Base-by-base conservation (phyloP, 768 basidiomycete genomes). In the Tulasnella sp. region DNA sequence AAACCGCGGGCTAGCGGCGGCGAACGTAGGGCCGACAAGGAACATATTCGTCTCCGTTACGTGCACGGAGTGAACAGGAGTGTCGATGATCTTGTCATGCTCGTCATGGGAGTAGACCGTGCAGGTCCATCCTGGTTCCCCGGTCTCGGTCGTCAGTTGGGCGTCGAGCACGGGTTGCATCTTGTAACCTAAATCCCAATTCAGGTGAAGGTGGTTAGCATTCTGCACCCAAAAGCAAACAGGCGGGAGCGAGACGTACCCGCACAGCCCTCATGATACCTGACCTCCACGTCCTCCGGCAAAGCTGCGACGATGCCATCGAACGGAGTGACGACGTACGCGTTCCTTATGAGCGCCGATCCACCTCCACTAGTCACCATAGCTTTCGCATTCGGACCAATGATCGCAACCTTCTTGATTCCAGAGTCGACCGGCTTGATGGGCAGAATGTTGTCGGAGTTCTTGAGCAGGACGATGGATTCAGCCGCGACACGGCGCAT, bases 301-400 rank as follows among this genome's bases (percentile, higher is more conserved):
- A 89, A 89, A 75, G 87, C 88, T n/a, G 85, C 84, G 24, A 84
- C 83, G 37, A 94, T 87, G 9, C 92, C 93, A 58, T 91, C 89
- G 83, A 87, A 92, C 2, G 93, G 93, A 8, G 90, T 90, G n/a
- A 91, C 87, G 42, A 90, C 87, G 86, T 93, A 94, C 20, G 64
- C 58, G 42, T 69, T 87, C 81, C 91, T 93, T 77, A 96, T 87
- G 1, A 86, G 84, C 9, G 92, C 92, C 16, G 93, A 92, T 54
- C 93, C 94, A 50, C 94, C 94, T 16, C 92, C 92, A n/a, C 93
- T 94, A 73, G 93, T 90, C 8, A 93, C 87, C 48, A 89, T 85
- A 75, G 89, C 90, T 84, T 90, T 90, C 64, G 90, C 91, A 84
- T 93, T 93, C 1, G 92, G 91, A 0, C 93, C 92, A 79, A 93